Conservation (phyloP, 2,329 filamentous ascomycete species). For the Cladosporium austrohemisphaericum region DNA sequence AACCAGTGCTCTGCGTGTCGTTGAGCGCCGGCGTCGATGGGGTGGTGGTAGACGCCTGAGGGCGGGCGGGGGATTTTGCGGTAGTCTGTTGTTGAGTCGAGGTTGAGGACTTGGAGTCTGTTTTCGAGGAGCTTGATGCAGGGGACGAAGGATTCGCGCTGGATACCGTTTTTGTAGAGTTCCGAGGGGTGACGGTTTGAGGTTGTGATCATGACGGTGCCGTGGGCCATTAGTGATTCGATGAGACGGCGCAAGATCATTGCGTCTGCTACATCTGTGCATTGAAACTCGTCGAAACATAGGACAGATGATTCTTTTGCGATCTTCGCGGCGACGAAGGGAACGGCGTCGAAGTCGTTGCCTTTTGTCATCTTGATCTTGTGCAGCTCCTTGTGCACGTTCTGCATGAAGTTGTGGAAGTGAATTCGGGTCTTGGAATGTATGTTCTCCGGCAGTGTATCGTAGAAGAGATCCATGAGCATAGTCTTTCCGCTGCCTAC, state of each 20-base stretch:
- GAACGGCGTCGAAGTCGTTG: constrained; percentile 83
- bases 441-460: constrained; percentile 79
- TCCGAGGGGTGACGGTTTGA: constrained; percentile 96
- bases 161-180: constrained; percentile 96
- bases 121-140: constrained; percentile 89
- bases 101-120: constrained; percentile 82
- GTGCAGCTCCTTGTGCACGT: constrained; percentile 87
- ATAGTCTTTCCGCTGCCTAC: constrained; percentile 98
- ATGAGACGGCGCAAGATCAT: constrained; percentile 91
- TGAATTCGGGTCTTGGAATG: constrained; percentile 86
- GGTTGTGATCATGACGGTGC: constrained; percentile 93
- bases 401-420: constrained; percentile 99
- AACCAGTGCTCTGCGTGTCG: constrained; percentile 94
- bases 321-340: constrained; percentile 92
- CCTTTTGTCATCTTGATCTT: constrained; percentile 85
- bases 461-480: constrained; percentile 98
- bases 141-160: constrained; percentile 90
- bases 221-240: constrained; percentile 89
- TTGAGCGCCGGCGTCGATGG: constrained; percentile 71
- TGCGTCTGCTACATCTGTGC: constrained; percentile 95
- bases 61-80: constrained; percentile 92
- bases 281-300: constrained; percentile 98
- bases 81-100: constrained; percentile 94
- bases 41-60: constrained; percentile 89
- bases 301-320: constrained; percentile 79